Conservation (phyloP, 2,329 filamentous ascomycete species). For the Alternaria hordeiaustralica region DNA sequence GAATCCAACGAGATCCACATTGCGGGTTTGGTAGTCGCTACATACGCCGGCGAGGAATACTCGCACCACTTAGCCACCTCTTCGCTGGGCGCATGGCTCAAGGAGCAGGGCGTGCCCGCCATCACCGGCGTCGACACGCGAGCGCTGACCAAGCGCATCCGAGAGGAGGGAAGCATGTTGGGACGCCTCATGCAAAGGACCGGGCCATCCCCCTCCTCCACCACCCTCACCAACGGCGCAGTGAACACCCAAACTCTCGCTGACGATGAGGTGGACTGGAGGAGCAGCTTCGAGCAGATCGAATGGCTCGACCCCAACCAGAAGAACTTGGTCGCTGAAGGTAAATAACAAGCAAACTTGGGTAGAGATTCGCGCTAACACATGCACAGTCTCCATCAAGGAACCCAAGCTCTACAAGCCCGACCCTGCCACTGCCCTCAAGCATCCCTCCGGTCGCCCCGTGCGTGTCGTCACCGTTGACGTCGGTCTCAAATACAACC, state of each 20-base stretch:
- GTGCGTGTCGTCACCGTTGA: constrained; percentile 92
- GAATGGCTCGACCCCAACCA: constrained; percentile 93
- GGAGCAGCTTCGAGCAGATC: constrained; percentile 73
- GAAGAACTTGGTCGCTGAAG: constrained; percentile 91
- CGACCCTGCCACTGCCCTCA: constrained; percentile 71
- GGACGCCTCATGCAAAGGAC: constrained; percentile 84
- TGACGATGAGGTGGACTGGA: constrained; percentile 53
- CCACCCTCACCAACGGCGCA: constrained; percentile 49
- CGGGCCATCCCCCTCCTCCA: constrained; percentile 36
- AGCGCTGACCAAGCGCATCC: constrained; percentile 90
- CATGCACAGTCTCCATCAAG: constrained; percentile 80
- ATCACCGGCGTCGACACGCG: constrained; percentile 96
- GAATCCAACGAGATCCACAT: constrained; percentile 94
- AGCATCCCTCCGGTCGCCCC: constrained; percentile 85
- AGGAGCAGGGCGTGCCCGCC: constrained; percentile 91
- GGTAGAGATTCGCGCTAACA: constrained; percentile 26
- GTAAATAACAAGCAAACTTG: constrained; percentile 57
- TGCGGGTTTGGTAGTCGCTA: constrained; percentile 86
- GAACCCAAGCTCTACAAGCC: constrained; percentile 86
- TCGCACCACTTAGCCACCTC: constrained; percentile 92
- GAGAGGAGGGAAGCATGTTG: constrained; percentile 94
- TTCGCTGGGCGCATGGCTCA: constrained; percentile 92
- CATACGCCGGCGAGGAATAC: constrained; percentile 93
- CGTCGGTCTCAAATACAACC: constrained; percentile 98
- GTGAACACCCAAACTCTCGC: constrained; percentile 39